These are phyloP conservation scores for Paramecium biaurelia DNA, from an alignment of 73 alveolate genomes.

Conservation along the genomic window DNA sequence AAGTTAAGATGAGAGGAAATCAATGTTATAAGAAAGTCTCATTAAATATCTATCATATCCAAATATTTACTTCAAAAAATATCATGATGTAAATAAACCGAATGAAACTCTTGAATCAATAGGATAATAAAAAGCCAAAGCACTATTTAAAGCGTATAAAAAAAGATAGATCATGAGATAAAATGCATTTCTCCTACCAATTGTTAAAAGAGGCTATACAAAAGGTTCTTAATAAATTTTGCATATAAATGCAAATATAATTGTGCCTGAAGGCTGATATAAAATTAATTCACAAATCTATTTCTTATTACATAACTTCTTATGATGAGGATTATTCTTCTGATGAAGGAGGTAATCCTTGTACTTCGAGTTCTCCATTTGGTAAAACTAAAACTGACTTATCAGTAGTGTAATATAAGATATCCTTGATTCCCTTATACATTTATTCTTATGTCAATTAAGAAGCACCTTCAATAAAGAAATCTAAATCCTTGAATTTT, in stretches of 20 bases:
- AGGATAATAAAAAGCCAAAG: neutral
- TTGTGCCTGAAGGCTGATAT: neutral
- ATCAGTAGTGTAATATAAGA: conserved; percentile 47
- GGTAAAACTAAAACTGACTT: conserved; percentile 1
- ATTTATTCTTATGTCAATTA: conserved; percentile 1
- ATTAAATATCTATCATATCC: neutral
- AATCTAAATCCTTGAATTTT: conserved; percentile 47
- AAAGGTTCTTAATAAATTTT: neutral
- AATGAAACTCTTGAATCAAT: neutral
- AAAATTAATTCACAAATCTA: neutral
- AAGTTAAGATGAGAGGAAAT: neutral
- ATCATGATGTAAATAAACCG: neutral
- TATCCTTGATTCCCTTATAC: conserved; percentile 40
- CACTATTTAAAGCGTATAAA: neutral
- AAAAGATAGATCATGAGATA: neutral
- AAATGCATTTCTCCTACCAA: neutral
- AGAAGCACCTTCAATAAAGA: conserved; percentile 17
- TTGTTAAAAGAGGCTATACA: neutral
- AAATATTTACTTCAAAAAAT: neutral
- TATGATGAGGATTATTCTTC: neutral
- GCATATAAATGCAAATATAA: neutral
- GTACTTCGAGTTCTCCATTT: conserved; percentile 34
- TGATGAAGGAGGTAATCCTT: neutral
- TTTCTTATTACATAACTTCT: conserved; percentile 1
- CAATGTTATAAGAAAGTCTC: neutral